Evolutionary conservation across 2,329 filamentous ascomycete species (phyloP), one percentile per base, ranked within the genome.

Genomic region (Fusarium tricinctum): DNA sequence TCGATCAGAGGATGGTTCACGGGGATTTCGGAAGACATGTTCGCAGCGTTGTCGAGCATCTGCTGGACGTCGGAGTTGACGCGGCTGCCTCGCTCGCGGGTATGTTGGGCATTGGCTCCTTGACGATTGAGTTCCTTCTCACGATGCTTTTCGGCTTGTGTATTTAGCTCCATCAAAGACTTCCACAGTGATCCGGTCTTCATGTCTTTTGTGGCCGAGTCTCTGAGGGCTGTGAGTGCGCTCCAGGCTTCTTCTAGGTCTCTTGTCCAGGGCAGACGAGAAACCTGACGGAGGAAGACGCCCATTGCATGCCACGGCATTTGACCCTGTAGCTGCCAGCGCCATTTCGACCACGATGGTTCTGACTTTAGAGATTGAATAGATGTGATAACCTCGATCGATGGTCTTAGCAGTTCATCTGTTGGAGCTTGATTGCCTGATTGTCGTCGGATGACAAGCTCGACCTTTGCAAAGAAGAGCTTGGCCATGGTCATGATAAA

Each of bases 291-390:
- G 22, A 76, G 66, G 10, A 75, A 69, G 5, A 70, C 39, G 5
- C 67, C 58, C 44, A 76, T 70, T 4, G 75, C 73, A 33, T 69
- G 66, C 74, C 74, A 76, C 3, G 72, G 75, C 15, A 75, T 62
- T 26, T 70, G 63, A 8, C 75, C 75, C 5, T 69, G 67, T 10
- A 77, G 49, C 47, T 77, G 75, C 75, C 75, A 77, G 8, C 70
- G 73, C 75, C 75, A 76, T 28, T 60, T 68, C 0, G 23, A 8
- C 75, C 75, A 77, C 0, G 50, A 45, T 4, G 66, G 53, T 2
- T 74, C 61, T 1, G 70, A 70, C 30, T 55, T 59, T 32, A 77
- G 72, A 6, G 53, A 45, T 20, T 75, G 52, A 1, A 62, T 65
- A 1, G 68, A 61, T n/a, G 72, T 70, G 26, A 76, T 64, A 23